A percentile compares a stretch with the other conserved stretches of the same genome.
phyloP scores from a whole-genome alignment of 2,329 filamentous ascomycete species.

The Periconia sp. region DNA sequence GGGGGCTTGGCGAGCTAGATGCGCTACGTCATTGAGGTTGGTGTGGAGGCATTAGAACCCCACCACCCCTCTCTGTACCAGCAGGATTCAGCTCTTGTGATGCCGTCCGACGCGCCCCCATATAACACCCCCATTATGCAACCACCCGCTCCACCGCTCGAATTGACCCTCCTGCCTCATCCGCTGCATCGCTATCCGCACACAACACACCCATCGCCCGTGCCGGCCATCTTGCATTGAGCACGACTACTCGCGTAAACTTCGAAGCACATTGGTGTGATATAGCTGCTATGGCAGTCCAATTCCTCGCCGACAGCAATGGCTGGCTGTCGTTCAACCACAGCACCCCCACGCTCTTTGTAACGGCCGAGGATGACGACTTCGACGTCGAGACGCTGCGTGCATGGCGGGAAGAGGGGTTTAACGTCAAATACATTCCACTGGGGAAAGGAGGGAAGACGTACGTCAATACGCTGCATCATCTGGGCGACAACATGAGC shows the following conservation, averaged over 20 bases:
- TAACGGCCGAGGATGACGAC: slow-evolving; percentile 59
- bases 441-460: slow-evolving; percentile 56
- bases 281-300: slow-evolving; percentile 39
- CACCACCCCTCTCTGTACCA: slow-evolving; percentile 19
- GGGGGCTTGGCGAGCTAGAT: neutral
- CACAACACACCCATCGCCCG: neutral
- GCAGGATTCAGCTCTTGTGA: slow-evolving; percentile 26
- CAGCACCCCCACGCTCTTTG: slow-evolving; percentile 54
- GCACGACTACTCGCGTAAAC: neutral
- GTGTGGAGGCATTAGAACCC: slow-evolving; percentile 8
- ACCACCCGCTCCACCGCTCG: slow-evolving; percentile 7
- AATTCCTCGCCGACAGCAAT: slow-evolving; percentile 44
- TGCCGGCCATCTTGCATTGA: neutral
- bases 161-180: neutral
- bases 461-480: slow-evolving; percentile 56
- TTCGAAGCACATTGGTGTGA: no score
- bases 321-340: slow-evolving; percentile 49
- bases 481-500: slow-evolving; percentile 59
- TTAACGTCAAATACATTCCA: slow-evolving; percentile 63
- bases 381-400: slow-evolving; percentile 62
- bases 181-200: neutral
- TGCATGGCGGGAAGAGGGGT: slow-evolving; percentile 67
- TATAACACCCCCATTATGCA: slow-evolving; percentile 17
- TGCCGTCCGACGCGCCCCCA: slow-evolving; percentile 16
- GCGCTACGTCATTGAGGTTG: slow-evolving; percentile 1